These are phyloP conservation scores for Eucommia ulmoides DNA, from an alignment of 257 asterid genomes.

Conservation along the genomic window DNA sequence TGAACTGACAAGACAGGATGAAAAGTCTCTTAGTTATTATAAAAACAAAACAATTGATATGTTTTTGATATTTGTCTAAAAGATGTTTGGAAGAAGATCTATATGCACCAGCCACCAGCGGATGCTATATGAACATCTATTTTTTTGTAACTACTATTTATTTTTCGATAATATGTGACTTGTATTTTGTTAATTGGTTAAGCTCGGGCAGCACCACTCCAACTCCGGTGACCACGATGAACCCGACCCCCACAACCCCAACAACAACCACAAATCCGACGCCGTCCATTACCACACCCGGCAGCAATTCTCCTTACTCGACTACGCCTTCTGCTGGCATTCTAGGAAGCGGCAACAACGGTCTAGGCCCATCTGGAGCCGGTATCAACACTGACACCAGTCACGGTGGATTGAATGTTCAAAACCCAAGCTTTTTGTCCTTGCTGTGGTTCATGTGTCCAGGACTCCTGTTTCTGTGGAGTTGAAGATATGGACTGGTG, in stretches of 20 bases:
- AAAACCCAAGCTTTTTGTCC: conserved; percentile 9
- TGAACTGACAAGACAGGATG: too few species aligned
- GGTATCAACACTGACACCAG: conserved; percentile 31
- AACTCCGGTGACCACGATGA: conserved; percentile 14
- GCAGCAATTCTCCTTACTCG: conserved; percentile 28
- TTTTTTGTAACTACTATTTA: not conserved
- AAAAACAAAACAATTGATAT: too few species aligned
- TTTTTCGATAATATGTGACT: not conserved
- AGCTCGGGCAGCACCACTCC: conserved; percentile 21
- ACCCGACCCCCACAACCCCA: not conserved
- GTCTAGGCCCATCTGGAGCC: conserved; percentile 47
- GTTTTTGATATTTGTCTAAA: too few species aligned
- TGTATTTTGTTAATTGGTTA: not conserved
- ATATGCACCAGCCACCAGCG: too few species aligned
- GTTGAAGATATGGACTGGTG: too few species aligned
- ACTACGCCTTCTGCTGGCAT: conserved; percentile 38
- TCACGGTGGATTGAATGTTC: conserved; percentile 18
- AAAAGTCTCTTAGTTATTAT: too few species aligned
- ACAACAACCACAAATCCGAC: conserved; percentile 9
- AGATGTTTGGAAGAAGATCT: too few species aligned
- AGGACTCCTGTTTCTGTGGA: conserved; percentile 23
- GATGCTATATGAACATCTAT: not conserved
- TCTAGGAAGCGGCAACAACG: conserved; percentile 41
- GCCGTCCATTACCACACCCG: conserved; percentile 14
- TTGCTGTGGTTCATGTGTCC: conserved; percentile 13